Base-by-base conservation (phyloP, 148 eudicot genomes). In the Rhododendron ferrugineum region DNA sequence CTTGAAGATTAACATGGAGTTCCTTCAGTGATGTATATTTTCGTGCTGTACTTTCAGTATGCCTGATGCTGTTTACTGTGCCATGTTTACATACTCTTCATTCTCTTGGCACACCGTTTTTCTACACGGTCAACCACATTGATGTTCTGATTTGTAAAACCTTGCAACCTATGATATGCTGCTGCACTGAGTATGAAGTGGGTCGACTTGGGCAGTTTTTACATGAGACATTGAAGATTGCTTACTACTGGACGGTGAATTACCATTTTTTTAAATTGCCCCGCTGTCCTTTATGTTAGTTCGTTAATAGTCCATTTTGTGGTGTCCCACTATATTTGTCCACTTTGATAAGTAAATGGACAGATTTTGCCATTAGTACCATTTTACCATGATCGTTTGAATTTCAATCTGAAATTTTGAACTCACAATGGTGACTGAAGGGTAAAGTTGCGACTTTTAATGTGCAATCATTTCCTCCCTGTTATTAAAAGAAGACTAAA, bases 31-130 rank as follows among this genome's bases (percentile, higher is more conserved):
- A 50, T 97, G 99, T 91, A 94, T 97, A 60, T 95, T 97, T 84
- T 98, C 98, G 32, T 96, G 98, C 52, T 97, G 99, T 85, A 95
- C 95, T 56, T 95, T 97, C 80, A 97, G 99, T 88, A 93, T 93
- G 95, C 95, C 99, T 9, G 99, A 97, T 90, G 98, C 98, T 68
- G 95, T 95, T 52, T 97, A 95, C 87, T 97, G 99, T 90, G 96
- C 99, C 49, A 90, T 91, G 90, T 97, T 97, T 89, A 70, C 95
- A 97, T 82, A 94, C 99, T 40, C 98, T 97, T 82, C 99, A 97
- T 90, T 93, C 99, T 52, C 84, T 97, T 81, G 98, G 98, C 68
- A 95, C 99, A 36, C 99, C 98, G 8, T 97, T 92, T 87, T 97
- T 97, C 85, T 95, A 97, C 88, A 97, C 98, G 1, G 99, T 97